Evolutionary conservation across 208 protist genomes (phyloP).

Genomic region (Borovskyia barvae): DNA sequence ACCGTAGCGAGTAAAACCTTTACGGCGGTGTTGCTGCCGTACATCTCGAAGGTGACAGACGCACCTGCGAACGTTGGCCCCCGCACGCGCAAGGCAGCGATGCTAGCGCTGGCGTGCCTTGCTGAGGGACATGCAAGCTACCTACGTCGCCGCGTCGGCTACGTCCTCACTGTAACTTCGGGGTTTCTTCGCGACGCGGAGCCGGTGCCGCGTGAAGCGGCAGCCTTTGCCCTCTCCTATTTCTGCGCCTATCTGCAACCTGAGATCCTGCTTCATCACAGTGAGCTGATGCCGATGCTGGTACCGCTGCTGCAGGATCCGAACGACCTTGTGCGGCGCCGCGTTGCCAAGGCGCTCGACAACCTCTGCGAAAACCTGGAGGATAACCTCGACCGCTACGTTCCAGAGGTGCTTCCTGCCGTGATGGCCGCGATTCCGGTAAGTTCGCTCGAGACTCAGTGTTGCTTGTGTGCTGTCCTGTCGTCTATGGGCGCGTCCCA

Average conservation of each 20-base stretch:
- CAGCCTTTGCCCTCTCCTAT: slow-evolving; percentile 68
- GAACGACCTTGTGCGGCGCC: slow-evolving; percentile 62
- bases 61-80: slow-evolving; percentile 18
- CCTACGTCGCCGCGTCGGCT: slow-evolving; percentile 67
- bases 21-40: slow-evolving; percentile 55
- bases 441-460: slow-evolving; percentile 69
- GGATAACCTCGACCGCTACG: slow-evolving; percentile 80
- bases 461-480: slow-evolving; percentile 65
- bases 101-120: slow-evolving; percentile 69
- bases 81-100: slow-evolving; percentile 65
- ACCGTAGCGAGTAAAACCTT: slow-evolving; percentile 55
- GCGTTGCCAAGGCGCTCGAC: slow-evolving; percentile 72
- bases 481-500: slow-evolving; percentile 71
- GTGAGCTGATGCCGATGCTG: slow-evolving; percentile 65
- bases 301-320: slow-evolving; percentile 63
- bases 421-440: slow-evolving; percentile 56
- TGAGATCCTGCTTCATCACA: slow-evolving; percentile 78
- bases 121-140: slow-evolving; percentile 65
- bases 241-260: slow-evolving; percentile 80
- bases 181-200: slow-evolving; percentile 47
- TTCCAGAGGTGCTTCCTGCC: slow-evolving; percentile 50
- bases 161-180: slow-evolving; percentile 64
- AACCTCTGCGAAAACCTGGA: slow-evolving; percentile 77
- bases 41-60: slow-evolving; percentile 48
- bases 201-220: slow-evolving; percentile 66